Base-by-base conservation (phyloP, 805 yeast genomes). In the Myxozyma vanderwaltii region DNA sequence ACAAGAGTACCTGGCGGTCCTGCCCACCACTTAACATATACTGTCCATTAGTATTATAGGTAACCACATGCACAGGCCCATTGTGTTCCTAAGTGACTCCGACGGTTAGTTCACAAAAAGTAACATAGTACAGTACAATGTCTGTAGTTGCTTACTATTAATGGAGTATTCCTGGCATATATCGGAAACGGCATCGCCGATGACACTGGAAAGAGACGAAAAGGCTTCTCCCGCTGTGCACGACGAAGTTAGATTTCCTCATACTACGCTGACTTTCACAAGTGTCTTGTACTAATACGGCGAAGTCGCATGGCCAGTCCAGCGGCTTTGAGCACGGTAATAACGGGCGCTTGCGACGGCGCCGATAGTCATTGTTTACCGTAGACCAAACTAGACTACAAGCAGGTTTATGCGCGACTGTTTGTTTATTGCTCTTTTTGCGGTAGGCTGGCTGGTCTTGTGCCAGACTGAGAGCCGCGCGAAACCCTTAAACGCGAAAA, bases 11-110 rank as follows among this genome's bases (percentile, higher is more conserved):
- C 29, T 48, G 46, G 15, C 67, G 56, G 44, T 71, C 74, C 50
- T 69, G 70, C 4, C 74, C 74, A 3, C 74, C 74, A 15, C 70
- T 65, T 3, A 71, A 54, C 12, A 68, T 29, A 46, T 71, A 70
- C 15, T 57, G 63, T 4, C 72, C 73, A 7, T 67, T 64, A 4
- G 67, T 49, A 55, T 68, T 69, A 44, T 63, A 69, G 23, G 48
- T 44, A 31, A 70, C 63, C 17, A 67, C 70, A 55, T 70, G 71
- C 7, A 71, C 63, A 4, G 72, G 61, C 3, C 66, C 66, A 17
- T 35, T 36, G 33, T 62, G 65, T 21, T 39, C 50, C 65, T 62
- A 23, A 13, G 38, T 21, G 13, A 17, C 29, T 17, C 23, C 31
- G 26, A 51, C n/a, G 38, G 39, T 35, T 10, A 27, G 29, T 4